Base-by-base conservation (phyloP, 345 rosid genomes). In the Laguncularia racemosa region DNA sequence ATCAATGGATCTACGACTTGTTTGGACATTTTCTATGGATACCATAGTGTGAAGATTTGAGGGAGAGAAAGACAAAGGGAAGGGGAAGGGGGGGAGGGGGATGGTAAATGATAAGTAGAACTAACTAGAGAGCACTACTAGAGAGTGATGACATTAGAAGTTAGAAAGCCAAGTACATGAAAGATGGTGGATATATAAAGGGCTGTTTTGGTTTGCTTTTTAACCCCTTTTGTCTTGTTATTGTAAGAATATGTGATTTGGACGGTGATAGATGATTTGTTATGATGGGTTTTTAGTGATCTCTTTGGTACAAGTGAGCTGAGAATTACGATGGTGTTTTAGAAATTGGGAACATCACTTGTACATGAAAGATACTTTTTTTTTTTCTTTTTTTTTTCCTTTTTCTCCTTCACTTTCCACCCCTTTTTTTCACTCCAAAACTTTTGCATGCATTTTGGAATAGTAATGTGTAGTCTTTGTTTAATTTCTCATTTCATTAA, bases 301-400 rank as follows among this genome's bases (percentile, higher is more conserved):
- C 40, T 33, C 40, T 33, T 33, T 9, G 69, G 53, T 68, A 69
- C 81, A 79, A 58, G 65, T 46, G 68, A 60, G 72, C 67, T 33
- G 40, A 33, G 9, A 26, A 4, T 1, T 68, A 66, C 52, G 67
- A 55, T 54, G 49, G 61, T 71, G 81, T 64, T 76, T 63, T 40
- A 66, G 66, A 26, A 71, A 68, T 66, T 33, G 60, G 71, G 61
- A 61, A 59, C 76, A 75, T 47, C 83, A 81, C 81, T 73, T 81
- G 79, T 70, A 64, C 74, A n/a, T n/a, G n/a, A 63, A 40, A 43
- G 61, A 51, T 26, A 21, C 61, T 2, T 13, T 46, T 2, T 2
- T 46, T 46, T 2, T n/a, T 46, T 2, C 16, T 13, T 13, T 46
- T 46, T 46, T 46, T 46, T 46, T 46, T 46, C 14, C 11, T 7